A percentile compares a stretch with the other conserved stretches of the same genome.
These are phyloP conservation scores for Talaromyces funiculosus DNA, from an alignment of 2,329 filamentous ascomycete genomes.

Conservation along the genomic window DNA sequence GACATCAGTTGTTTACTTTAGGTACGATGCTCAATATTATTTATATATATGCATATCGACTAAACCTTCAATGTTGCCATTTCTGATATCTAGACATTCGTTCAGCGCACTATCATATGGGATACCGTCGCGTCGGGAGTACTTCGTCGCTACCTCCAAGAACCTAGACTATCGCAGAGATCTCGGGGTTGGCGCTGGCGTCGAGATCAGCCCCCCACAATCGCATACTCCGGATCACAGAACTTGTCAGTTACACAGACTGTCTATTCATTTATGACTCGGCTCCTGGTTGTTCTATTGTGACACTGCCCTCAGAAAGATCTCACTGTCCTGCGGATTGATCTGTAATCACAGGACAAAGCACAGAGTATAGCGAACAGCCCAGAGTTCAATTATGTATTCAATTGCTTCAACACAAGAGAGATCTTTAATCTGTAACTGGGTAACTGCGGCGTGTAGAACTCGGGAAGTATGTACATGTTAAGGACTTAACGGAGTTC, in stretches of 20 bases:
- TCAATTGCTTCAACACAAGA: background rate
- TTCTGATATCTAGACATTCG: too few relatives aligned
- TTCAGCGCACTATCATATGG: too few relatives aligned
- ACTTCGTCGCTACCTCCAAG: background rate
- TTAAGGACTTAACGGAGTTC: background rate
- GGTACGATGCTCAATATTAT: too few relatives aligned
- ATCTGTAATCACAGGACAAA: background rate
- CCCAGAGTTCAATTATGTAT: background rate
- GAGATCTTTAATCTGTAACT: background rate
- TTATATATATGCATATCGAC: too few relatives aligned
- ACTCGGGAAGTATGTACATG: background rate
- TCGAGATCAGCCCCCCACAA: slow-evolving; percentile 3
- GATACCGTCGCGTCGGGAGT: background rate
- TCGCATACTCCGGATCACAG: background rate
- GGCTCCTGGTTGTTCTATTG: background rate
- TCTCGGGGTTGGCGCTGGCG: background rate
- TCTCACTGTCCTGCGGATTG: background rate
- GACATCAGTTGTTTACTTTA: slow-evolving; percentile 5
- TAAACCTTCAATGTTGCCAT: too few relatives aligned
- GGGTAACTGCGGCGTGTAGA: background rate
- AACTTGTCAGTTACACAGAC: background rate
- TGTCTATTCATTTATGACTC: background rate
- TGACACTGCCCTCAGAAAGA: background rate
- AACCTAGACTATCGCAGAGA: background rate
- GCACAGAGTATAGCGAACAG: background rate